Base-by-base conservation (phyloP, 805 yeast genomes). In the Pichia pseudocactophila region DNA sequence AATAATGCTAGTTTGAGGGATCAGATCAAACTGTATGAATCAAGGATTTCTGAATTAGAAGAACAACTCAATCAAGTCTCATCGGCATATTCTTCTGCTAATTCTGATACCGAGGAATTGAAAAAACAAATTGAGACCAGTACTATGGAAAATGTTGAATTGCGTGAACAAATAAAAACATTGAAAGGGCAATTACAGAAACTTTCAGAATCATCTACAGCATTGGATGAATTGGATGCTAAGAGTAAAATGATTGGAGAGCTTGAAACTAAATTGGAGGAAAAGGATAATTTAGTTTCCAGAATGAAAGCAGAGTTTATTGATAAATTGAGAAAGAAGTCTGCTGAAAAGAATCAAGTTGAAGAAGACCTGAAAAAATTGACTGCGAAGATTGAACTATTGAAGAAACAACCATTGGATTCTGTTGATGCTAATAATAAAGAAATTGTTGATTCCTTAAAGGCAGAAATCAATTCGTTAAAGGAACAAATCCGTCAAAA, bases 141-240 rank as follows among this genome's bases (percentile, higher is more conserved):
- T 2, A 54, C 71, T 15, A 44, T 70, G 10, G 72, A 65, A 12
- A 70, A 74, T 13, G 76, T 73, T 42, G 71, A 68, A 16, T 28
- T 28, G 11, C 6, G 11, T n/a, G 71, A 74, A 53, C 71, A 74
- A 42, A 53, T 80, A 33, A 57, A 71, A n/a, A 66, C 76, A 19
- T 75, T 85, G 78, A 76, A 74, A 58, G 62, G 59, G 12, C 69
- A 78, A 46, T 60, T 76, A 7, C 71, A 71, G 41, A 73, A 70
- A 40, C 58, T 74, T 35, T 46, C 72, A 47, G 64, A 64, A 45
- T 1, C 10, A n/a, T 22, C 25, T 8, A 6, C 10, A 8, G n/a
- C 34, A 8, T 47, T 41, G 17, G 39, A 43, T 8, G 44, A 44
- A 8, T 39, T 38, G 27, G 55, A 50, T 32, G 25, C 25, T 22